Evolutionary conservation across 2,329 filamentous ascomycete genomes (phyloP).

Genomic region (Talaromyces sp.): DNA sequence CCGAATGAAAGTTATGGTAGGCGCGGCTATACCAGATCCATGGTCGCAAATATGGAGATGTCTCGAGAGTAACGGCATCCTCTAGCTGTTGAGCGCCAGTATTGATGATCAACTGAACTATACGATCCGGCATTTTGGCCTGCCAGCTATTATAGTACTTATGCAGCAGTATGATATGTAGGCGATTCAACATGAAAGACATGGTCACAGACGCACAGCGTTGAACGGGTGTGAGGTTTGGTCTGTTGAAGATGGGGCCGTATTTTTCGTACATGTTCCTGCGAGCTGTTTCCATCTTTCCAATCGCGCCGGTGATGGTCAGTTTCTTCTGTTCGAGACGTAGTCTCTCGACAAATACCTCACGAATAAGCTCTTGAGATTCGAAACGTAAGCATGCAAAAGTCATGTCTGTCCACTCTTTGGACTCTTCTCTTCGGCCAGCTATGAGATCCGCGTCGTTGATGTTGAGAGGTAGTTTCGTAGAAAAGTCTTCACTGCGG

Average conservation of each 20-base stretch:
- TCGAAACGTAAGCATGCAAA: constrained; percentile 69
- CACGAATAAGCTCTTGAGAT: constrained; percentile 69
- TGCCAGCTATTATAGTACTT: constrained; percentile 57
- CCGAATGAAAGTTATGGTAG: constrained; percentile 70
- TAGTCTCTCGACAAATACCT: constrained; percentile 67
- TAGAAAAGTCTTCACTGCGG: constrained; percentile 72
- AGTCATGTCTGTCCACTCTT: constrained; percentile 67
- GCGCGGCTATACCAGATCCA: constrained; percentile 73
- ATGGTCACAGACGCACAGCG: constrained; percentile 64
- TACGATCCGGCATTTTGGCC: constrained; percentile 49
- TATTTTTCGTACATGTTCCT: constrained; percentile 65
- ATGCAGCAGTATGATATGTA: constrained; percentile 67
- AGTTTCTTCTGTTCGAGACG: constrained; percentile 62
- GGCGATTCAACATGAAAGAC: constrained; percentile 60
- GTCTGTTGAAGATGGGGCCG: constrained; percentile 60
- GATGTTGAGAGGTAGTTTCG: constrained; percentile 68
- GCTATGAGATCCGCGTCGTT: constrained; percentile 61
- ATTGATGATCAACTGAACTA: constrained; percentile 64
- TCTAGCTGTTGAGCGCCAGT: constrained; percentile 58
- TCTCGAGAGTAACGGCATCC: constrained; percentile 56
- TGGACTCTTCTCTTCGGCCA: constrained; percentile 33
- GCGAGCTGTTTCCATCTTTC: constrained; percentile 68
- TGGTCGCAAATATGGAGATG: constrained; percentile 49
- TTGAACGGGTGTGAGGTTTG: constrained; percentile 56
- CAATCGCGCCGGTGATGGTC: constrained; percentile 62